Percentiles rank a stretch among this genome's conserved stretches.
Conservation (phyloP, 805 yeast genomes). For the Pachysolen tannophilus region DNA sequence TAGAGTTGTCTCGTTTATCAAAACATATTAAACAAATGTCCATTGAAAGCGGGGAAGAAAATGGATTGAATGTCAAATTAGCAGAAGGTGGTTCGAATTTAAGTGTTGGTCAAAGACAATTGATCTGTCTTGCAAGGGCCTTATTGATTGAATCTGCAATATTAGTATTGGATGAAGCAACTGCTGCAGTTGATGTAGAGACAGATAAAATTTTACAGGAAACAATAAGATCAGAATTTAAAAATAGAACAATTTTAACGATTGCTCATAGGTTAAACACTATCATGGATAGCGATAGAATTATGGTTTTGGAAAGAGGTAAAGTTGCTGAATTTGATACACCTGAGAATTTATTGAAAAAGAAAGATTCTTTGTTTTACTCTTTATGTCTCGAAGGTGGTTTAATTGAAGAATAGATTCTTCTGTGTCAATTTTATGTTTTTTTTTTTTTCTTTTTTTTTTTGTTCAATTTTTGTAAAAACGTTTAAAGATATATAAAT, state of each 20-base stretch:
- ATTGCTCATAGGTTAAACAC: constrained; percentile 70
- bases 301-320: constrained; percentile 59
- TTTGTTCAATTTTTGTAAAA: too few relatives aligned
- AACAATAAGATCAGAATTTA: constrained; percentile 57
- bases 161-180: constrained; percentile 62
- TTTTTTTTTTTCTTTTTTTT: too few relatives aligned
- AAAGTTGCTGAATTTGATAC: constrained; percentile 59
- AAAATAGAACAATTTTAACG: constrained; percentile 58
- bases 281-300: constrained; percentile 59
- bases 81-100: constrained; percentile 59
- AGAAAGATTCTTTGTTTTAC: constrained; percentile 57
- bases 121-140: constrained; percentile 63
- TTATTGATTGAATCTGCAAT: constrained; percentile 47
- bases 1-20: constrained; percentile 63
- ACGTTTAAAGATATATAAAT: too few relatives aligned
- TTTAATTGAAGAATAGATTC: constrained; percentile 25
- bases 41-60: constrained; percentile 32
- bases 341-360: constrained; percentile 49
- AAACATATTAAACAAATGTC: constrained; percentile 42
- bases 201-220: constrained; percentile 61
- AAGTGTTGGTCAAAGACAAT: constrained; percentile 53
- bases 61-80: constrained; percentile 41
- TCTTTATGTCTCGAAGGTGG: constrained; percentile 70
- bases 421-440: too few relatives aligned
- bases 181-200: constrained; percentile 71